Percentiles rank a stretch among this genome's conserved stretches.
Conservation (phyloP, 768 basidiomycete genomes). For the Rhodosporidiobolus sp. region DNA sequence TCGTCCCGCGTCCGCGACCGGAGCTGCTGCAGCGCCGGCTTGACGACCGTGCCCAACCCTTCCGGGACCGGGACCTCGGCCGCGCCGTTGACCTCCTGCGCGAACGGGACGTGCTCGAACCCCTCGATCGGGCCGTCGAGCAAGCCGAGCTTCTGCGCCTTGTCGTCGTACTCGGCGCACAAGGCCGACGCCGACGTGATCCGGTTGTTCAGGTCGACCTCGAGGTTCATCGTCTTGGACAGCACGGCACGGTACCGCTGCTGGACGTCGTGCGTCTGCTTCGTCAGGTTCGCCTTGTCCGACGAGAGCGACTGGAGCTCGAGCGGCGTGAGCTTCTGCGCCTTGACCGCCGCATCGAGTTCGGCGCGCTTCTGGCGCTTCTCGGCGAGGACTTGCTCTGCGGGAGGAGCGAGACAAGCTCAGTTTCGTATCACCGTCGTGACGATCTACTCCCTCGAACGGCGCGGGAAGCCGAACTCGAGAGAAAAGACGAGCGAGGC, state of each 20-base stretch:
- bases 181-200: slow-evolving; percentile 64
- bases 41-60: slow-evolving; percentile 68
- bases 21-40: slow-evolving; percentile 57
- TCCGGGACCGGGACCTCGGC: slow-evolving; percentile 66
- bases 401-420: slow-evolving; percentile 9
- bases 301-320: slow-evolving; percentile 88
- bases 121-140: slow-evolving; percentile 71
- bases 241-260: slow-evolving; percentile 75
- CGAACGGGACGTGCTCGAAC: slow-evolving; percentile 69
- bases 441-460: neutral
- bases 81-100: slow-evolving; percentile 75
- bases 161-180: slow-evolving; percentile 70
- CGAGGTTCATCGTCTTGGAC: slow-evolving; percentile 69
- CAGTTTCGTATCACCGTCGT: no score
- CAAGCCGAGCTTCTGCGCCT: slow-evolving; percentile 70
- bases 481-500: neutral
- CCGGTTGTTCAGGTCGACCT: slow-evolving; percentile 69
- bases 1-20: slow-evolving; percentile 62
- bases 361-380: slow-evolving; percentile 63
- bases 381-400: slow-evolving; percentile 63
- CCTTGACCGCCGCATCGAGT: slow-evolving; percentile 66
- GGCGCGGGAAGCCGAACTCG: no score
- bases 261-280: slow-evolving; percentile 46
- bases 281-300: slow-evolving; percentile 64
- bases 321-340: slow-evolving; percentile 84